Evolutionary conservation across 1,139 yeast genomes (phyloP), one percentile per base, ranked within the genome.

Genomic region (Sugiyamaella japonica): DNA sequence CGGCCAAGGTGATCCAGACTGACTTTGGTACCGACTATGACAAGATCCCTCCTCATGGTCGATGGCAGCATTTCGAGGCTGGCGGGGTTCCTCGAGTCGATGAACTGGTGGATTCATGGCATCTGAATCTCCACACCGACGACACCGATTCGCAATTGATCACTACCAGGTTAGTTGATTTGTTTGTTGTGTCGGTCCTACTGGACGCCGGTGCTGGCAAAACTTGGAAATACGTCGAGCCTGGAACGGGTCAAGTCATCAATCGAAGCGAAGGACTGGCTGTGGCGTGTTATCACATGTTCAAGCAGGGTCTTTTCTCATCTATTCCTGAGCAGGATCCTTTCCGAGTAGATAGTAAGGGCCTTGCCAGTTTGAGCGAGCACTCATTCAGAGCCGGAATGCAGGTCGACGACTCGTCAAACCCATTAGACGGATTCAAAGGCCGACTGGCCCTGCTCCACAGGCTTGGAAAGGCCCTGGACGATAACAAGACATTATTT

Each of bases 121-220:
- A 34, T 7, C 38, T 34, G 38, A 13, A 34, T 34, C n/a, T n/a
- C n/a, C 38, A 12, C n/a, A 7, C 7, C 10, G 10, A 36, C 2
- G 59, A 66, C 1, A 1, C 29, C 23, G 71, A 68, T 48, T 75
- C 74, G 39, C 52, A 66, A 13, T 81, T 77, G 54, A 73, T 77
- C 29, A 79, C 84, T 36, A 75, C 74, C 58, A 73, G 80, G 42
- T 66, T 82, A 43, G 70, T 82, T 50, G 86, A 82, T 65, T 68
- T 82, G 51, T 79, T 81, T 61, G 75, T 82, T 2, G 76, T 82
- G 36, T 79, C 84, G 50, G 86, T 82, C 3, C 66, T 82, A 48
- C 69, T 82, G 31, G 86, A 82, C 65, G 86, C 86, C 2, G 86
- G 86, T 28, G 85, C 86, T 1, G 86, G 86, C 13, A 76, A 79